phyloP scores from a whole-genome alignment of 352 stramenopile species.

The Phytophthora hibernalis region DNA sequence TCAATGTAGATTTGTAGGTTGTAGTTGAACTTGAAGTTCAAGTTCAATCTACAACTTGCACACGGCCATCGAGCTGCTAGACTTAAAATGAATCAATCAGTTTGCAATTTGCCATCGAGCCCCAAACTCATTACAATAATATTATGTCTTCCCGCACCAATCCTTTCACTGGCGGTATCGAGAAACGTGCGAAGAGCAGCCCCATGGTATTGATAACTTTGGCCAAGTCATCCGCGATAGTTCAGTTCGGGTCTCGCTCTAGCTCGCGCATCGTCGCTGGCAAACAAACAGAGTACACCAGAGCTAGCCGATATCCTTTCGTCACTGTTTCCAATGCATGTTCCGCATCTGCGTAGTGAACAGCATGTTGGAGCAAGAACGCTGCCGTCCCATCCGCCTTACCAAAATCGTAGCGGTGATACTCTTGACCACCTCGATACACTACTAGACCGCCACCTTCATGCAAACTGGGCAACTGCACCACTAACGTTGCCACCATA shows the following conservation, averaged over 20 bases:
- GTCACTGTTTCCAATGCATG: neutral
- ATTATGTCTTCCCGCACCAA: no score
- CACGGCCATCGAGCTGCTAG: no score
- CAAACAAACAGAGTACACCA: slow-evolving; percentile 1
- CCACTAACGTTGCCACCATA: neutral
- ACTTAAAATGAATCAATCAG: no score
- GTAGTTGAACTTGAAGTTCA: no score
- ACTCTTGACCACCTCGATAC: neutral
- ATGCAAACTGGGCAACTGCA: neutral
- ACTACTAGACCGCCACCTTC: neutral
- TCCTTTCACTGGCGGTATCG: neutral
- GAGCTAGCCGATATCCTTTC: neutral
- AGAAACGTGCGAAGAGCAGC: slow-evolving; percentile 21
- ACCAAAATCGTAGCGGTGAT: neutral
- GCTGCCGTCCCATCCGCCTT: neutral
- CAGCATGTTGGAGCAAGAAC: neutral
- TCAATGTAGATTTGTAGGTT: no score
- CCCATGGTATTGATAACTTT: slow-evolving; percentile 34
- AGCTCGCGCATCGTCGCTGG: slow-evolving; percentile 1
- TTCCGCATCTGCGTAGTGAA: neutral
- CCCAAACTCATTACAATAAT: no score
- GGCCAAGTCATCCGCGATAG: neutral
- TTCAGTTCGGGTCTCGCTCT: neutral
- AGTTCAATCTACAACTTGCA: no score
- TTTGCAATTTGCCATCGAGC: no score